Evolutionary conservation across 1,139 yeast species (phyloP).

Genomic region (Lipomyces yarrowii): DNA sequence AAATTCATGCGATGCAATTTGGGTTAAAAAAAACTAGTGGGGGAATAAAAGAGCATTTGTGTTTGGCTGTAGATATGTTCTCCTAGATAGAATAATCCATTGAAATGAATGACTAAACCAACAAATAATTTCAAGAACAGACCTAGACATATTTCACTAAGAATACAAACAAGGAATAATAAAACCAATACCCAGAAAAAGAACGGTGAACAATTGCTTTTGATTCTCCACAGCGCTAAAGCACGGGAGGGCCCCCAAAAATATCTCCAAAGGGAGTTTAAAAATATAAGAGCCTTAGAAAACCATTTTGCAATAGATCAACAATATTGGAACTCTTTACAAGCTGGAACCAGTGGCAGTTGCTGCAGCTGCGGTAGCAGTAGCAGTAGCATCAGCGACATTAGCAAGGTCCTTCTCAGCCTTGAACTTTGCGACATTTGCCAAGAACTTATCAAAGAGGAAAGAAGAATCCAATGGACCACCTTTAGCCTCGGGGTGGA

Average conservation of each 20-base stretch:
- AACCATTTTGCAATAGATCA: background rate
- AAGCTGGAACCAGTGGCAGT: slow-evolving; percentile 12
- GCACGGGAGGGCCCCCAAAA: background rate
- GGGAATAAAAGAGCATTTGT: background rate
- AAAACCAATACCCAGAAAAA: background rate
- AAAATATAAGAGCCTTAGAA: background rate
- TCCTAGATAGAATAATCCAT: background rate
- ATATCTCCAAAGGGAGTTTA: too few relatives aligned
- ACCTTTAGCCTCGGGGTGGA: slow-evolving; percentile 99
- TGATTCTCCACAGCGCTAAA: background rate
- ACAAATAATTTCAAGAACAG: background rate
- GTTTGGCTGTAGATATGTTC: background rate
- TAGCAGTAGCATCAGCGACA: background rate
- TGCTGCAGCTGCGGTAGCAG: slow-evolving; percentile 4
- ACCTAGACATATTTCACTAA: background rate
- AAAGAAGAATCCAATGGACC: slow-evolving; percentile 93
- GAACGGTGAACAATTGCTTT: background rate
- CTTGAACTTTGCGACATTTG: slow-evolving; percentile 58
- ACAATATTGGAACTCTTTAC: background rate
- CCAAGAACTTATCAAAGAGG: slow-evolving; percentile 87
- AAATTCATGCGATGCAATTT: background rate
- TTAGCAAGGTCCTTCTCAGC: slow-evolving; percentile 9
- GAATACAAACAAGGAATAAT: background rate
- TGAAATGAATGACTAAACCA: background rate
- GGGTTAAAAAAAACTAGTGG: too few relatives aligned